Base-by-base conservation (phyloP, 305 asterid genomes). In the Fraxinus latifolia region DNA sequence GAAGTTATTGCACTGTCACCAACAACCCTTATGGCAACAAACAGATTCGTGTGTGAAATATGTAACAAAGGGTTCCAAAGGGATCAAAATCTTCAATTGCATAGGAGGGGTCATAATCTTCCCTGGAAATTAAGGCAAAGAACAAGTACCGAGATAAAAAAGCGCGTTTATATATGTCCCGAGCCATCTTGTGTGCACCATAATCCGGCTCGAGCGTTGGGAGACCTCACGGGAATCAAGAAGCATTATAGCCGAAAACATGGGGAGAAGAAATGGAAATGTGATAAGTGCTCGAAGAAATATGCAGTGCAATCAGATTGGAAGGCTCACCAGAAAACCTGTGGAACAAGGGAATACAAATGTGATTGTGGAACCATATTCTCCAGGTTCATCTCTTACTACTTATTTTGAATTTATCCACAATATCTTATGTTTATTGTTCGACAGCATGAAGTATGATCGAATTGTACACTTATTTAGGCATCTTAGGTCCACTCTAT, bases 291-390 rank as follows among this genome's bases (percentile, higher is more conserved):
- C 74, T 89, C 96, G 0, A 95, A 93, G 83, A 92, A 89, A 67
- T 95, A 95, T 53, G 98, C 98, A 0, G 98, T 95, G 36, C 98
- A 93, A 42, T 95, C 98, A 1, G 98, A 95, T 25, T 93, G 98
- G 98, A 95, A 93, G 84, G 98, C 98, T 33, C 98, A 95, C 55
- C 95, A 92, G 14, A 95, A 95, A 89, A 95, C 98, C 77, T 95
- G 98, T 77, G 98, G 98, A 6, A 93, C 98, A 0, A 82, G 97
- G 68, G 97, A 93, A 9, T 91, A 95, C 60, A 91, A 91, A 79
- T 95, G 98, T 78, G 97, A 92, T 72, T 95, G 98, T 79, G 98
- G 98, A 7, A 92, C 98, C 83, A 90, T 95, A 62, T 95, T 95
- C 89, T 95, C 98, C n/a, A 93, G 97, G 98, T 92, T 1, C 2